A percentile compares a stretch with the other conserved stretches of the same genome.
Evolutionary conservation across 78 protist genomes (phyloP).

Genomic region (Mastigamoeba balamuthi): DNA sequence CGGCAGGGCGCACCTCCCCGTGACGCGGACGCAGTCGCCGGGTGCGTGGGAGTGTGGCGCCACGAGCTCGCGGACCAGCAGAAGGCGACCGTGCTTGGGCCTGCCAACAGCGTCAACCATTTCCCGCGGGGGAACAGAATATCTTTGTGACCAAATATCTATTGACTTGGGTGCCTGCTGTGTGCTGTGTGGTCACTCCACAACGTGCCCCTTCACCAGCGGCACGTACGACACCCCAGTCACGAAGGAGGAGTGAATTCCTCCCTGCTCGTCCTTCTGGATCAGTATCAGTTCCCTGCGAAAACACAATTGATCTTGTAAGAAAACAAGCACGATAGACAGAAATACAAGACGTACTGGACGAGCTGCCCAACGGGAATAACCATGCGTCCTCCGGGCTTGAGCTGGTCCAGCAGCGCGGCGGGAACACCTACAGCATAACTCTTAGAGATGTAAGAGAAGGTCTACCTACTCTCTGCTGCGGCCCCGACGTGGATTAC

Average conservation of each 20-base stretch:
- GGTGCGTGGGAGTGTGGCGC: too few relatives aligned
- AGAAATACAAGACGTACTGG: too few relatives aligned
- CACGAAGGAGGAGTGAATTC: not conserved
- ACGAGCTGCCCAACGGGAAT: not conserved
- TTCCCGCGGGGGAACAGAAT: too few relatives aligned
- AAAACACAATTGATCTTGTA: not conserved
- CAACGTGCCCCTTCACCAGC: not conserved
- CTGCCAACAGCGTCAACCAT: too few relatives aligned
- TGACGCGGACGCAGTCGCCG: too few relatives aligned
- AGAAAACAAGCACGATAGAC: too few relatives aligned
- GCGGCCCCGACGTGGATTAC: constrained; percentile 21
- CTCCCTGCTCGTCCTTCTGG: constrained; percentile 1
- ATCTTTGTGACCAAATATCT: too few relatives aligned
- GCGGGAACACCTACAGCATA: not conserved
- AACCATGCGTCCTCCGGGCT: constrained; percentile 1
- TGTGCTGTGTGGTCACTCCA: too few relatives aligned
- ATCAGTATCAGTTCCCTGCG: not conserved
- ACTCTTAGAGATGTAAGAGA: not conserved
- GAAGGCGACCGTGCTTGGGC: too few relatives aligned
- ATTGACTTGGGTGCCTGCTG: too few relatives aligned
- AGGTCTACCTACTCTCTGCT: not conserved
- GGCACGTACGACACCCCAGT: not conserved
- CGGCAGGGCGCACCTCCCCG: too few relatives aligned
- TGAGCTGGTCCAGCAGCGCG: constrained; percentile 7
- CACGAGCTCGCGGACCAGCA: too few relatives aligned